A percentile compares a stretch with the other conserved stretches of the same genome.
These are phyloP conservation scores for Globisporangium middletonii DNA, from an alignment of 352 stramenopile genomes.

Conservation along the genomic window DNA sequence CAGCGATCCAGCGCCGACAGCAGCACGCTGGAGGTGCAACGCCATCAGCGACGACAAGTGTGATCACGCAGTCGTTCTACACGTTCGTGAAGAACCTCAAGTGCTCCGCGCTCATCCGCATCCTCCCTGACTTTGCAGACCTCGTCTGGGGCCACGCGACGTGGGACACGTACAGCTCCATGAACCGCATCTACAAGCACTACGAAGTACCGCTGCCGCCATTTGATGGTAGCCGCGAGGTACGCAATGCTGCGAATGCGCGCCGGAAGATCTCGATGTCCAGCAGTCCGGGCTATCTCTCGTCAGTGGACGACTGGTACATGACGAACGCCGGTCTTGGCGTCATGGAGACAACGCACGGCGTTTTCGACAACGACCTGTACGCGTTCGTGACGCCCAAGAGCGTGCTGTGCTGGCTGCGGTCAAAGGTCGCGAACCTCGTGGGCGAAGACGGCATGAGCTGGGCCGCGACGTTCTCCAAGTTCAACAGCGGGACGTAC, in stretches of 20 bases:
- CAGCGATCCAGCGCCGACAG: slow-evolving; percentile 17
- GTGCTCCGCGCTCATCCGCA: slow-evolving; percentile 70
- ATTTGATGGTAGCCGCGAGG: background rate
- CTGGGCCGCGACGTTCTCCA: slow-evolving; percentile 42
- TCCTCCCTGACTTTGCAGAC: slow-evolving; percentile 48
- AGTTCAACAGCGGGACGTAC: slow-evolving; percentile 73
- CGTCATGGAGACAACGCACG: slow-evolving; percentile 72
- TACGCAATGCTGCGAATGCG: background rate
- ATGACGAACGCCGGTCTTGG: slow-evolving; percentile 42
- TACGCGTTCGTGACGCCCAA: slow-evolving; percentile 42
- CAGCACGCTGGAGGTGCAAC: background rate
- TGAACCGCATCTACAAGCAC: slow-evolving; percentile 80
- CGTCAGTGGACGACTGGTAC: slow-evolving; percentile 81
- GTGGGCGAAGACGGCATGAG: slow-evolving; percentile 33
- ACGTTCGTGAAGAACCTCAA: slow-evolving; percentile 49
- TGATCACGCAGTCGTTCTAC: slow-evolving; percentile 27
- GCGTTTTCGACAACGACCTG: slow-evolving; percentile 44
- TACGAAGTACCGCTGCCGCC: slow-evolving; percentile 54
- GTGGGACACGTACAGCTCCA: slow-evolving; percentile 65
- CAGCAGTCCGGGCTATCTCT: slow-evolving; percentile 68
- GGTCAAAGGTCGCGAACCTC: slow-evolving; percentile 47
- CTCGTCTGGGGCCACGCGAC: slow-evolving; percentile 65
- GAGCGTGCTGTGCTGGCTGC: slow-evolving; percentile 62
- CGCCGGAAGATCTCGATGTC: slow-evolving; percentile 58
- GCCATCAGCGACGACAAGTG: background rate